Evolutionary conservation across 768 basidiomycete species (phyloP), one percentile per base, ranked within the genome.

Genomic region (Cystobasidium ongulense): DNA sequence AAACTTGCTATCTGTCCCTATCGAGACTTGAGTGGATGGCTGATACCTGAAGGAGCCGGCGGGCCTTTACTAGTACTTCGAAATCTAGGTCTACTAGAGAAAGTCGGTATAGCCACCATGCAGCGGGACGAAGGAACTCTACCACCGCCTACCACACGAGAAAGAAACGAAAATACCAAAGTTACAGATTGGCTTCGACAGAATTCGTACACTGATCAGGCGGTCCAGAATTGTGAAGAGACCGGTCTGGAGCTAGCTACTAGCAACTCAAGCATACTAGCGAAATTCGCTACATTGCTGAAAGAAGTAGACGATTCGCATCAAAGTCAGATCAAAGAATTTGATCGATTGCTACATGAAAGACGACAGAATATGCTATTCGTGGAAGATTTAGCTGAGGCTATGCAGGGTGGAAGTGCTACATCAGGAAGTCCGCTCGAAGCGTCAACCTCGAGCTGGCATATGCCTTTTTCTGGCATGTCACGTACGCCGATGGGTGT

Each of bases 331-430:
- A 87, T 95, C 33, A 85, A 88, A 25, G 83, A 88, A 57, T 96
- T 97, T 79, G 92, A 97, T 82, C 86, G 85, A 78, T 90, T 87
- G 78, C 86, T 98, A 1, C 80, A 87, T 1, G 91, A 98, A 81
- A 86, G 95, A 39, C 86, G 95, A 21, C 89, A 89, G 79, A 94
- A 93, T 1, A 84, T 98, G 10, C 82, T 95, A 21, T 96, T 95
- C 81, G 89, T 89, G 1, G 93, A 96, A 82, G 93, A 93, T 79
- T 82, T 96, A 39, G 90, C 88, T 39, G 95, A 97, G 78, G 94
- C 94, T 1, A 83, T 97, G 73, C 89, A 27, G 33, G 57, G 57
- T 59, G 57, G 33, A 29, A 35, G 33, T 59, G 33, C 23, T 21
- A 27, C 33, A 5, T 59, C 57, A 15, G 57, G 33, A 50, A 50